Evolutionary conservation across 2,329 filamentous ascomycete genomes (phyloP).

Genomic region (Beauveria asiatica): DNA sequence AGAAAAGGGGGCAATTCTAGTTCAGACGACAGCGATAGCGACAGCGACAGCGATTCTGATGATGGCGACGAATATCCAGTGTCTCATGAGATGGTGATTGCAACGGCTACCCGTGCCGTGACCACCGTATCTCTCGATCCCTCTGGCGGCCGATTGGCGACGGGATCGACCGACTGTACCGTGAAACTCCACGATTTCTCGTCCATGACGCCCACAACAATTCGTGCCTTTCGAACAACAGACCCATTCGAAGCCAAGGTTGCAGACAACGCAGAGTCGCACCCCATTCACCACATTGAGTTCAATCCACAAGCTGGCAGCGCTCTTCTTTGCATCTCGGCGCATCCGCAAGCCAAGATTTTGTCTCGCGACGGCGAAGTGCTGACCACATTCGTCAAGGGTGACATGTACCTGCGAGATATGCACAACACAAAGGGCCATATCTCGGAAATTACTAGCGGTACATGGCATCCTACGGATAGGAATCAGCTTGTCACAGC

Average conservation of each 20-base stretch:
- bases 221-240: conserved; percentile 86
- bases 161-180: conserved; percentile 84
- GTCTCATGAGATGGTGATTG: conserved; percentile 86
- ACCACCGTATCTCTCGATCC: conserved; percentile 80
- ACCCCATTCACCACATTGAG: conserved; percentile 76
- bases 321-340: conserved; percentile 77
- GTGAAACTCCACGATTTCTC: conserved; percentile 93
- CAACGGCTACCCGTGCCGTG: conserved; percentile 82
- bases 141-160: conserved; percentile 74
- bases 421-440: conserved; percentile 98
- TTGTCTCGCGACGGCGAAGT: conserved; percentile 82
- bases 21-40: conserved; percentile 31
- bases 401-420: conserved; percentile 95
- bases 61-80: conserved; percentile 85
- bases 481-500: conserved; percentile 81
- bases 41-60: conserved; percentile 50
- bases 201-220: conserved; percentile 88
- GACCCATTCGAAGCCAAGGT: conserved; percentile 74
- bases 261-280: conserved; percentile 66
- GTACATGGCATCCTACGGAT: conserved; percentile 84
- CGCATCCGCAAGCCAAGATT: conserved; percentile 83
- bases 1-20: conserved; percentile 35
- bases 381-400: conserved; percentile 84
- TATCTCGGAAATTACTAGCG: conserved; percentile 81
- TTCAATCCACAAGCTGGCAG: conserved; percentile 79